Conservation (phyloP, 1,284 basidiomycete genomes). For the Cutaneotrichosporon sp. region DNA sequence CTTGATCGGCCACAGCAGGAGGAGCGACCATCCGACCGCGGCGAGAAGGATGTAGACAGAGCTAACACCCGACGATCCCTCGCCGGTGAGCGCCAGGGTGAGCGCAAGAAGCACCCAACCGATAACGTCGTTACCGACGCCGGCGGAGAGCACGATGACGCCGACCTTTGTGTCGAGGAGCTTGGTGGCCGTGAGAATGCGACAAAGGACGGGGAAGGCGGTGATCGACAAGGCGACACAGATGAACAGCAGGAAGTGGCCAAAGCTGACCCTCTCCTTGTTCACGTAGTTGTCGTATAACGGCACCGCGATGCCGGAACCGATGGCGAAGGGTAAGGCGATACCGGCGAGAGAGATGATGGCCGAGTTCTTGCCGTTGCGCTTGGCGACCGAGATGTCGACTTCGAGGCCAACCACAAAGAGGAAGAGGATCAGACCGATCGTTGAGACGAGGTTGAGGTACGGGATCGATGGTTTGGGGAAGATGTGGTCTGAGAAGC, state of each 20-base stretch:
- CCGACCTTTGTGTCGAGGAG: conserved; percentile 92
- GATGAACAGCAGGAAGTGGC: conserved; percentile 91
- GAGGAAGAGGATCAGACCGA: conserved; percentile 88
- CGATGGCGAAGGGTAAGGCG: conserved; percentile 77
- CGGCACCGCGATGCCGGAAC: conserved; percentile 75
- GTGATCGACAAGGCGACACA: conserved; percentile 90
- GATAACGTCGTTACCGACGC: conserved; percentile 83
- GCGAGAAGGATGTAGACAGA: conserved; percentile 80
- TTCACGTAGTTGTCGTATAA: conserved; percentile 79
- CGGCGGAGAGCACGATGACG: conserved; percentile 87
- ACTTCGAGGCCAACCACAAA: conserved; percentile 93
- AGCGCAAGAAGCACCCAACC: conserved; percentile 71
- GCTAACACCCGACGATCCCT: conserved; percentile 57
- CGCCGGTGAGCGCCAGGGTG: conserved; percentile 84
- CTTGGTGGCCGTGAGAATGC: conserved; percentile 62
- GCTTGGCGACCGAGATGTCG: conserved; percentile 73
- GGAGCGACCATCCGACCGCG: conserved; percentile 76
- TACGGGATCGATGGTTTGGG: conserved; percentile 70
- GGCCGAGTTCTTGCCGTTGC: conserved; percentile 68
- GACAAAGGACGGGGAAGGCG: conserved; percentile 89
- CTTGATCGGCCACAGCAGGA: conserved; percentile 74
- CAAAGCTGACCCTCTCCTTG: conserved; percentile 62
- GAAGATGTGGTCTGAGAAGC: conserved; percentile 81
- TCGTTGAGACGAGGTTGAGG: conserved; percentile 85
- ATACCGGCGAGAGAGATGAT: conserved; percentile 66